phyloP scores from a whole-genome alignment of 2,329 filamentous ascomycete species.

The Ceratocystis huliohia region DNA sequence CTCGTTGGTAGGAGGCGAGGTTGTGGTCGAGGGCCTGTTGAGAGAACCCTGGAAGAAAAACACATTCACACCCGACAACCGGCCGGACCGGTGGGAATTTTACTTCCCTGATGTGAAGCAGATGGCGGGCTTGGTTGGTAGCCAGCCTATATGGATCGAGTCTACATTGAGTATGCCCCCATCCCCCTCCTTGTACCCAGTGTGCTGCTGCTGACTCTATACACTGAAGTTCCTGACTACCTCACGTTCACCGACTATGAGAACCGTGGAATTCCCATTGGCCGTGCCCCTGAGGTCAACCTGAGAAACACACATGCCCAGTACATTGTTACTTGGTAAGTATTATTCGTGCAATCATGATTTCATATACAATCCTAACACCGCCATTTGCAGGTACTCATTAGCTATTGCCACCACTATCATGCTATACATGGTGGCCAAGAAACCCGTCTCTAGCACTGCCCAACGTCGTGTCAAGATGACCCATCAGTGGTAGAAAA shows the following conservation, averaged over 20 bases:
- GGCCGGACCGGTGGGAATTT: constrained; percentile 70
- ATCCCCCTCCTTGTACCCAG: constrained; percentile 12
- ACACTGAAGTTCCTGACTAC: constrained; percentile 50
- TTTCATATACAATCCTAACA: background rate
- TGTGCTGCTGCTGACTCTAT: background rate
- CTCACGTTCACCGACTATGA: constrained; percentile 63
- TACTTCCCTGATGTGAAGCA: constrained; percentile 89
- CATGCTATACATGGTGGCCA: constrained; percentile 93
- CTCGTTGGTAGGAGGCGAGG: constrained; percentile 54
- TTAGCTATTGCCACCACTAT: constrained; percentile 72
- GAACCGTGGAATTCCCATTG: constrained; percentile 75
- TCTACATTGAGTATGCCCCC: constrained; percentile 67
- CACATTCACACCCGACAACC: constrained; percentile 87
- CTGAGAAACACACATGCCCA: constrained; percentile 93
- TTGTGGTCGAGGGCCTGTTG: constrained; percentile 72
- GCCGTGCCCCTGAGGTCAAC: constrained; percentile 76
- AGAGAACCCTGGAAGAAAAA: constrained; percentile 94
- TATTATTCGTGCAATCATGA: constrained; percentile 19
- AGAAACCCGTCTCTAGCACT: constrained; percentile 61
- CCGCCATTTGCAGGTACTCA: constrained; percentile 54
- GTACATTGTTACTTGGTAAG: constrained; percentile 98
- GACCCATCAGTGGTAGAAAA: constrained; percentile 55
- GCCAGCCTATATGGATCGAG: constrained; percentile 87
- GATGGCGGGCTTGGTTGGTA: constrained; percentile 75
- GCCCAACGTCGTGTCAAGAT: constrained; percentile 60